Base-by-base conservation (phyloP, 768 basidiomycete species). In the Tephrocybe sp. region DNA sequence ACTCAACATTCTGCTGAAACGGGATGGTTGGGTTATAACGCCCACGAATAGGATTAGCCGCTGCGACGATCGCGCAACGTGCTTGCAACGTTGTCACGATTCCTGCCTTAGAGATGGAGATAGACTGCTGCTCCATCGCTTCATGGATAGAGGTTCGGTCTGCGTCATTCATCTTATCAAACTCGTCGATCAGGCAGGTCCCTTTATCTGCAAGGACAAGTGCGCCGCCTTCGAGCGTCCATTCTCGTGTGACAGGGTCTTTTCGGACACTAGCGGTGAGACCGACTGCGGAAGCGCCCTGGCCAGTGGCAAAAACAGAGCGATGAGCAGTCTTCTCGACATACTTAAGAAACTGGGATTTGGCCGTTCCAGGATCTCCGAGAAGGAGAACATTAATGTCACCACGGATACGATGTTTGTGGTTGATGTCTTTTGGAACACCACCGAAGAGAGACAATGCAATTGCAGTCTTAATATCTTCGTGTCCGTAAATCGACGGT, bases 101-200 rank as follows among this genome's bases (percentile, higher is more conserved):
- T 35, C 97, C 97, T 13, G 97, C 97, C 65, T 99, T 99, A 19
- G 96, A 93, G 61, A 99, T 98, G 4, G 97, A 98, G 57, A 99
- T 99, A 11, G 92, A 89, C 67, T 98, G 97, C 70, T 99, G 97
- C 65, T 99, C 97, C 97, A 99, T 99, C 1, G 97, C 97, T 67
- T 99, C 97, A 75, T 98, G 97, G 61, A 99, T 98, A 4, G 94
- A 97, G 13, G 95, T 98, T 59, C 96, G 79, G 66, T 99, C 96
- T 13, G 92, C 81, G 61, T 98, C 97, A 69, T 98, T 98, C 97
- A 99, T 99, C 77, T 99, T 99, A 75, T 99, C 97, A 66, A 99
- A 98, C 67, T 98, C 97, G 70, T 99, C 97, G 58, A 99, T 99
- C 30, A 98, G 75, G 63, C 97, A 98, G 22, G 89, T 92, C 11